phyloP scores from a whole-genome alignment of 805 yeast species.

The Scheffersomyces amazonensis region DNA sequence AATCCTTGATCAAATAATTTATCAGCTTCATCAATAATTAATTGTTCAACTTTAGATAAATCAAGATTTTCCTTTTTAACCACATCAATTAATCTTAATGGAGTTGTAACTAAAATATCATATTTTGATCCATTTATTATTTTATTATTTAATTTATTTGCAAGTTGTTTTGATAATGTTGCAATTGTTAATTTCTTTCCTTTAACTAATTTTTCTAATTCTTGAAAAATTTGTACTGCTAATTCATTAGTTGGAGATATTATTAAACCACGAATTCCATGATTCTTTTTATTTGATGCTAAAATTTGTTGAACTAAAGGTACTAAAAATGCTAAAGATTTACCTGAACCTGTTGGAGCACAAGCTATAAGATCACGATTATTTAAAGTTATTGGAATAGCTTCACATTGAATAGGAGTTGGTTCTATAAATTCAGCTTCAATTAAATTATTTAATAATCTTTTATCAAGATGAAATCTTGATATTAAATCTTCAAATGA shows the following conservation, averaged over 20 bases:
- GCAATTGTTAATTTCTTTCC: conserved; percentile 60
- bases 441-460: conserved; percentile 59
- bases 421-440: conserved; percentile 77
- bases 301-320: conserved; percentile 66
- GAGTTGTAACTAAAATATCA: conserved; percentile 85
- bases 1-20: conserved; percentile 84
- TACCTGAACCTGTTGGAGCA: conserved; percentile 99
- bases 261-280: conserved; percentile 70
- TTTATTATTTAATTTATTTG: conserved; percentile 63
- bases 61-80: conserved; percentile 60
- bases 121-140: conserved; percentile 58
- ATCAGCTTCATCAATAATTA: conserved; percentile 95
- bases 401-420: conserved; percentile 90
- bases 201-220: conserved; percentile 55
- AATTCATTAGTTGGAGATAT: conserved; percentile 94
- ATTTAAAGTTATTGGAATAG: conserved; percentile 70
- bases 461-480: conserved; percentile 63
- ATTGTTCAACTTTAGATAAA: conserved; percentile 63
- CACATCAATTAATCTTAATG: conserved; percentile 80
- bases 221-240: conserved; percentile 79
- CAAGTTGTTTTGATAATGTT: conserved; percentile 67
- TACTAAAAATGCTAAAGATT: conserved; percentile 83
- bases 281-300: conserved; percentile 23
- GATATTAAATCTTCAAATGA: conserved; percentile 77
- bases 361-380: conserved; percentile 83